Base-by-base conservation (phyloP, 345 rosid genomes). In the Brassica incana region DNA sequence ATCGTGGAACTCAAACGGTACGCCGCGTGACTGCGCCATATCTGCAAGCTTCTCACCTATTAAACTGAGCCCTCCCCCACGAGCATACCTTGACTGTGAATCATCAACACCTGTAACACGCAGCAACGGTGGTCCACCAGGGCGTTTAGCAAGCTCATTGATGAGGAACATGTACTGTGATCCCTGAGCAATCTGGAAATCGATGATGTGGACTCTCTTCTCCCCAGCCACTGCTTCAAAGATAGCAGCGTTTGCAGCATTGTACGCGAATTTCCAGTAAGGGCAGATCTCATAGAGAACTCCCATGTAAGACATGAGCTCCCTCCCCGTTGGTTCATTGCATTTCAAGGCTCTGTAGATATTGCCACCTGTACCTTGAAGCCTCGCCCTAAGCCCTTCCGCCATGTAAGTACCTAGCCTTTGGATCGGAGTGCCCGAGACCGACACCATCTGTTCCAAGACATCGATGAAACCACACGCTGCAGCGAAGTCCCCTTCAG, bases 91-190 rank as follows among this genome's bases (percentile, higher is more conserved):
- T 8, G 99, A 95, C 77, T 95, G 97, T 36, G 97, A 82, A 82
- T 95, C 98, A 77, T 95, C 99, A 67, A 95, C 85, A 23, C 96
- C 99, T 5, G 99, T 95, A 69, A 95, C 77, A 50, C 90, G 96
- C 12, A 95, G 78, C 15, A 69, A 43, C 0, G 98, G 99, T 1
- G 93, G 90, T 6, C 94, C 93, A 83, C 96, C 88, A 10, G 84
- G 90, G 40, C 87, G 90, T 80, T 76, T 71, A n/a, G 83, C 91
- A 68, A 95, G 93, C 71, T 75, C 85, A 25, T 87, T 77, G 18
- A 95, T 87, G 40, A 95, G 83, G 65, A 20, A 48, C 73, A 88
- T 65, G 90, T 92, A 93, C 71, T 95, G 99, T 80, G 84, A 87
- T 29, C 99, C 99, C 77, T 91, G 97, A 5, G 94, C 97, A 59